Percentiles rank a stretch among this genome's conserved stretches.
These are phyloP conservation scores for Blastobotrys persicus DNA, from an alignment of 1,139 yeast genomes.

Conservation along the genomic window DNA sequence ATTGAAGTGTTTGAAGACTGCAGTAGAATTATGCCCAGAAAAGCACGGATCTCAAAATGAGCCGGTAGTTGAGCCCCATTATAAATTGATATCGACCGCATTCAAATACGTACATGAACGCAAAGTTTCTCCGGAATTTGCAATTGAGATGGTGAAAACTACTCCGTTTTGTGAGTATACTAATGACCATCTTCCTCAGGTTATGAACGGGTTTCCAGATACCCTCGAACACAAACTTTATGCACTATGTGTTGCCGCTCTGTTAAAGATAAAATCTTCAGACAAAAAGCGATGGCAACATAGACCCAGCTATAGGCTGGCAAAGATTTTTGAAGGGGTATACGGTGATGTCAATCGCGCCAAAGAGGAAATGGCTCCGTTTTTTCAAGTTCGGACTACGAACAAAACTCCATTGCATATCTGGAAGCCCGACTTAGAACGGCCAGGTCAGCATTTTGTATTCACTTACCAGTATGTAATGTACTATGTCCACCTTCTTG, in stretches of 20 bases:
- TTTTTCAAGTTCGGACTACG: slow-evolving; percentile 60
- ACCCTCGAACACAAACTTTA: slow-evolving; percentile 27
- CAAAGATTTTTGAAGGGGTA: slow-evolving; percentile 58
- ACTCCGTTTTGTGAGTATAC: slow-evolving; percentile 8
- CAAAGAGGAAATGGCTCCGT: slow-evolving; percentile 56
- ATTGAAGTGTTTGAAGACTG: slow-evolving; percentile 26
- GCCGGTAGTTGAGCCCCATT: slow-evolving; percentile 68
- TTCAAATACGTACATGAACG: slow-evolving; percentile 50
- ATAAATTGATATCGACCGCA: slow-evolving; percentile 55
- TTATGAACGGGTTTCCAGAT: slow-evolving; percentile 7
- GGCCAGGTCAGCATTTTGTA: slow-evolving; percentile 90
- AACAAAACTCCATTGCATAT: slow-evolving; percentile 74
- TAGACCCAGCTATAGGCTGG: slow-evolving; percentile 72
- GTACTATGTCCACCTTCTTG: slow-evolving; percentile 59
- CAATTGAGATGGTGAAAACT: slow-evolving; percentile 6
- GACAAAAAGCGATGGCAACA: slow-evolving; percentile 95
- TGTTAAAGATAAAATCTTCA: slow-evolving; percentile 45
- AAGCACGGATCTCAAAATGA: slow-evolving; percentile 44
- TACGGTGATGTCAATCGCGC: slow-evolving; percentile 55
- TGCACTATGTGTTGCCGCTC: slow-evolving; percentile 37
- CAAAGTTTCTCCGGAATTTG: slow-evolving; percentile 26
- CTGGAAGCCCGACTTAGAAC: slow-evolving; percentile 90
- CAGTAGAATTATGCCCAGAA: slow-evolving; percentile 41
- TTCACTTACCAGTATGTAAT: slow-evolving; percentile 69
- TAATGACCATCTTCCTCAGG: slow-evolving; percentile 1